Evolutionary conservation across 345 rosid species (phyloP).

Genomic region (Salix dunnii): DNA sequence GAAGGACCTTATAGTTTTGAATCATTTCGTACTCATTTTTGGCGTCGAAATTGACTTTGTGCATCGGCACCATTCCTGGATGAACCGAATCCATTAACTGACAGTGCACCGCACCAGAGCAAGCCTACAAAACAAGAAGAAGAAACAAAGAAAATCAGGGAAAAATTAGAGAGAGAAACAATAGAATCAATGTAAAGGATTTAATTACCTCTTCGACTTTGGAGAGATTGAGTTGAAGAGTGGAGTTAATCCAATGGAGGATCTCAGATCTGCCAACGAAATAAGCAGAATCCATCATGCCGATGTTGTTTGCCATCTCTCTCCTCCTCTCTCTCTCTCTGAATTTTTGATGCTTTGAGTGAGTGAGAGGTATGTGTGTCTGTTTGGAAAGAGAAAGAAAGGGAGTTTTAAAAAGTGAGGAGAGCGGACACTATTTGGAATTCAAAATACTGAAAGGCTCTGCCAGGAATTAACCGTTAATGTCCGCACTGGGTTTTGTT

Average conservation of each 20-base stretch:
- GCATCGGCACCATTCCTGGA: slow-evolving; percentile 94
- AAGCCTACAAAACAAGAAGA: slow-evolving; percentile 44
- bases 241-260: slow-evolving; percentile 89
- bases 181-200: neutral
- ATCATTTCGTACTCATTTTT: slow-evolving; percentile 98
- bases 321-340: slow-evolving; percentile 32
- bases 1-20: slow-evolving; percentile 92
- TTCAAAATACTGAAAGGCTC: slow-evolving; percentile 13
- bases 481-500: neutral
- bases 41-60: slow-evolving; percentile 94
- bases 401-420: slow-evolving; percentile 31
- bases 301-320: slow-evolving; percentile 74
- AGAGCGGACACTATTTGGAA: slow-evolving; percentile 40
- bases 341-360: neutral
- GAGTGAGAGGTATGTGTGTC: neutral
- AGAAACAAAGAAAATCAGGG: neutral
- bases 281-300: slow-evolving; percentile 89
- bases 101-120: slow-evolving; percentile 90
- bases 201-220: slow-evolving; percentile 89
- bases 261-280: slow-evolving; percentile 98
- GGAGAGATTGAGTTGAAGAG: slow-evolving; percentile 82
- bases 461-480: slow-evolving; percentile 12
- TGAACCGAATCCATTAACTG: slow-evolving; percentile 90
- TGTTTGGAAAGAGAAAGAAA: neutral
- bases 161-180: neutral